Conservation (phyloP, 371 early-diverging fungal species). For the Rhizopus arrhizus region DNA sequence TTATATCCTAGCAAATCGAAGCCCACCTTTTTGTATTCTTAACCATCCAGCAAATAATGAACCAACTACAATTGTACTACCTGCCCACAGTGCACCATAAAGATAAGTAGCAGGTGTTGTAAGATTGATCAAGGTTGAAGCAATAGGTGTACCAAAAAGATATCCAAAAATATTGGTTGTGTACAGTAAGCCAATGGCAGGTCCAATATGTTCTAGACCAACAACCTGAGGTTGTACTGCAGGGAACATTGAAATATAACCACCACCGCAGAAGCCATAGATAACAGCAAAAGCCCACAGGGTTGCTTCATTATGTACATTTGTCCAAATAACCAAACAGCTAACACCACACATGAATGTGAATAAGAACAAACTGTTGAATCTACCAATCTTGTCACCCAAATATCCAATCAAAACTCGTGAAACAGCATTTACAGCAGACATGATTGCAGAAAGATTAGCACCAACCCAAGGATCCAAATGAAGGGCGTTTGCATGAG, state of each 20-base stretch:
- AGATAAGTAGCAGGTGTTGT: slow-evolving; percentile 31
- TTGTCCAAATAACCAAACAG: slow-evolving; percentile 39
- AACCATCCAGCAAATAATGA: slow-evolving; percentile 34
- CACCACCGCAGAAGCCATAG: slow-evolving; percentile 58
- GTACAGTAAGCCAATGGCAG: slow-evolving; percentile 58
- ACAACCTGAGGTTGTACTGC: slow-evolving; percentile 57
- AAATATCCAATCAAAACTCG: slow-evolving; percentile 47
- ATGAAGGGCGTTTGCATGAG: slow-evolving; percentile 32
- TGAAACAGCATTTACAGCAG: slow-evolving; percentile 48
- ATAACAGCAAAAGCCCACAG: slow-evolving; percentile 38
- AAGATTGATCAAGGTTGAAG: slow-evolving; percentile 43
- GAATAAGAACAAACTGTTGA: slow-evolving; percentile 54
- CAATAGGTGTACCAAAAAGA: slow-evolving; percentile 59
- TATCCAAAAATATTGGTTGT: slow-evolving; percentile 55
- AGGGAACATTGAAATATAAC: slow-evolving; percentile 56
- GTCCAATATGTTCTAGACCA: slow-evolving; percentile 50
- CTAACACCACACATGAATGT: slow-evolving; percentile 42
- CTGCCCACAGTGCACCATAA: slow-evolving; percentile 37
- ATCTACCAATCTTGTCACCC: slow-evolving; percentile 57
- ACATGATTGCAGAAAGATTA: slow-evolving; percentile 45
- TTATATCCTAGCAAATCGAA: slow-evolving; percentile 24
- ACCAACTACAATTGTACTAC: slow-evolving; percentile 29
- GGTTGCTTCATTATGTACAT: slow-evolving; percentile 41
- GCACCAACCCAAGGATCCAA: slow-evolving; percentile 30
- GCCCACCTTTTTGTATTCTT: slow-evolving; percentile 34